Evolutionary conservation across 2,329 filamentous ascomycete species (phyloP).

Genomic region (Colletotrichum lindemuthianum): DNA sequence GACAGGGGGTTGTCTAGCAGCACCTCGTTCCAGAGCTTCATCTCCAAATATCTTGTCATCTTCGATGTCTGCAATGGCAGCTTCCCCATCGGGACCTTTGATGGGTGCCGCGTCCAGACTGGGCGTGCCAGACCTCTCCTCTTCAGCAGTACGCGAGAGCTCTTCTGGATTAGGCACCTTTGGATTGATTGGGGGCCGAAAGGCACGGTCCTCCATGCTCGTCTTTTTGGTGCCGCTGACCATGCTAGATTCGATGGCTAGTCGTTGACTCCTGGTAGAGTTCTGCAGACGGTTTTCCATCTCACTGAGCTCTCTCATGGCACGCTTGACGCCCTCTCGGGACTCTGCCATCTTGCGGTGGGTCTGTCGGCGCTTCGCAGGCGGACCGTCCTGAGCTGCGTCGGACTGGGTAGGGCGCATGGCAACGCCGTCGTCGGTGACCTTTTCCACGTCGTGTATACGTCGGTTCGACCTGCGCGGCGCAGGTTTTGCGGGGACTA

Average conservation of each 20-base stretch:
- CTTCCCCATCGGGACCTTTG: constrained; percentile 39
- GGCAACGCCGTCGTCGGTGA: constrained; percentile 20
- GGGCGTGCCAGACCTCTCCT: constrained; percentile 27
- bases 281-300: constrained; percentile 60
- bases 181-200: not conserved
- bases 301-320: constrained; percentile 56
- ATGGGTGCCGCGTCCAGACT: constrained; percentile 37
- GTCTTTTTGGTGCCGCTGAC: constrained; percentile 31
- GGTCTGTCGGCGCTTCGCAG: constrained; percentile 27
- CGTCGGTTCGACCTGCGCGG: constrained; percentile 33
- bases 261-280: constrained; percentile 56
- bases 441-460: constrained; percentile 23
- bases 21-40: constrained; percentile 47
- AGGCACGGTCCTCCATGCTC: not conserved
- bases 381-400: not conserved
- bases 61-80: constrained; percentile 38
- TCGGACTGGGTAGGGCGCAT: constrained; percentile 13
- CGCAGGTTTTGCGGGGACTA: not conserved
- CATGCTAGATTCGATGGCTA: constrained; percentile 55
- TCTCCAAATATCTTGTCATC: constrained; percentile 32
- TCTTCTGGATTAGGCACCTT: constrained; percentile 22
- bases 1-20: constrained; percentile 73
- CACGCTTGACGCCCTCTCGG: constrained; percentile 47
- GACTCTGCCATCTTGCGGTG: constrained; percentile 24
- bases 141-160: constrained; percentile 9